A percentile compares a stretch with the other conserved stretches of the same genome.
Evolutionary conservation across 805 yeast species (phyloP).

Genomic region (Pichia cabralensis): DNA sequence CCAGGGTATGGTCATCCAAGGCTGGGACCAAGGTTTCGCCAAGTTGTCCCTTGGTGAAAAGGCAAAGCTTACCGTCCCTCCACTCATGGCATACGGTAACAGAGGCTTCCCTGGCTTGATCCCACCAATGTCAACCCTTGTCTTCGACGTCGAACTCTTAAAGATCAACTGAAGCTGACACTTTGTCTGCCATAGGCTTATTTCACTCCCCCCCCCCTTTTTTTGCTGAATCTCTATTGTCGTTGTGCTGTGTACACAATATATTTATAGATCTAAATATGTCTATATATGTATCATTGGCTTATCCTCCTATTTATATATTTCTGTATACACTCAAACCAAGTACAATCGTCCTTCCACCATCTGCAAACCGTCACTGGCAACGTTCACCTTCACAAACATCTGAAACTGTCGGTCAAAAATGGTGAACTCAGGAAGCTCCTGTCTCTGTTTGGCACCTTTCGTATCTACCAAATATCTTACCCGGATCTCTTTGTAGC

Average conservation of each 20-base stretch:
- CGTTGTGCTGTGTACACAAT: too few species aligned
- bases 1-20: conserved; percentile 92
- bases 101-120: conserved; percentile 95
- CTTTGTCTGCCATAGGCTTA: too few species aligned
- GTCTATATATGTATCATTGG: neutral
- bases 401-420: conserved; percentile 64
- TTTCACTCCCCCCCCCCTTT: too few species aligned
- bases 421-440: conserved; percentile 53
- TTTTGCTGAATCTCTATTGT: too few species aligned
- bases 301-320: neutral
- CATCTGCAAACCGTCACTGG: conserved; percentile 21
- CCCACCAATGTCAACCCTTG: conserved; percentile 92
- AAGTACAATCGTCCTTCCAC: conserved; percentile 21
- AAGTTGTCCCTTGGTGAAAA: conserved; percentile 86
- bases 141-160: conserved; percentile 72
- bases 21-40: conserved; percentile 95
- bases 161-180: conserved; percentile 42
- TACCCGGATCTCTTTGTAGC: too few species aligned
- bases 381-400: conserved; percentile 42
- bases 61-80: conserved; percentile 88
- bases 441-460: too few species aligned
- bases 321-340: neutral
- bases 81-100: conserved; percentile 85
- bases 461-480: too few species aligned
- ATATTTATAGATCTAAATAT: too few species aligned